Conservation (phyloP, 306 rosid genomes). For the Pterocarpus santalinus region DNA sequence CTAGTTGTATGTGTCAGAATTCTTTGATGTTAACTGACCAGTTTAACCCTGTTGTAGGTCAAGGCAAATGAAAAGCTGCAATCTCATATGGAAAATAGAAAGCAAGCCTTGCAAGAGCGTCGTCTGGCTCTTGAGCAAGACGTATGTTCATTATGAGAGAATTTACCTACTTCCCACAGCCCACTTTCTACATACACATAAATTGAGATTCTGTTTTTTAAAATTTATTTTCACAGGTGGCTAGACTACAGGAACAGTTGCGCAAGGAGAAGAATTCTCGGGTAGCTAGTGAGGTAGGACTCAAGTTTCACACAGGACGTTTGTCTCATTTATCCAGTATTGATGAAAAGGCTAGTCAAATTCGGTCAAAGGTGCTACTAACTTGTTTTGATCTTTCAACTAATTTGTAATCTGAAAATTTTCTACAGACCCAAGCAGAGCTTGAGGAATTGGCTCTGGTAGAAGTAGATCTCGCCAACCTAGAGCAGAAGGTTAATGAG, state of each 20-base stretch:
- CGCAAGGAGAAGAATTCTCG: conserved; percentile 71
- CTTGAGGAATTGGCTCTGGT: conserved; percentile 71
- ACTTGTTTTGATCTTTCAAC: conserved; percentile 42
- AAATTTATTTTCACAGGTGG: conserved; percentile 62
- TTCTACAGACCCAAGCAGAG: conserved; percentile 73
- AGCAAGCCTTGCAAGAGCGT: conserved; percentile 70
- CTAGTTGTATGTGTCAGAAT: conserved; percentile 24
- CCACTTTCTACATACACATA: conserved; percentile 28
- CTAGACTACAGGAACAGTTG: conserved; percentile 74
- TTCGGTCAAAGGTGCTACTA: conserved; percentile 27
- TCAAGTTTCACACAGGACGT: conserved; percentile 47
- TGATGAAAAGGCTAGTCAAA: conserved; percentile 60
- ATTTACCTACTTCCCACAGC: conserved; percentile 7
- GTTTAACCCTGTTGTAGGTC: conserved; percentile 56
- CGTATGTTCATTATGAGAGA: conserved; percentile 57
- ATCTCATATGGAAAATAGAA: conserved; percentile 59
- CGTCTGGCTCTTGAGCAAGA: conserved; percentile 86
- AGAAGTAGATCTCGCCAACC: conserved; percentile 65
- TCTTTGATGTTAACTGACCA: conserved; percentile 44
- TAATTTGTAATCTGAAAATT: conserved; percentile 41
- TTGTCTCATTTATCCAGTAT: conserved; percentile 48
- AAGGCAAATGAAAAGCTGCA: conserved; percentile 68
- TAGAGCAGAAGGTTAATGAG: conserved; percentile 67
- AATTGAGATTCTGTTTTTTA: conserved; percentile 35
- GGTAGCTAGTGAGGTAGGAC: conserved; percentile 72